Percentiles rank a stretch among this genome's conserved stretches.
These are phyloP conservation scores for Artemisia argyi DNA, from an alignment of 129 eudicot species.

Conservation along the genomic window DNA sequence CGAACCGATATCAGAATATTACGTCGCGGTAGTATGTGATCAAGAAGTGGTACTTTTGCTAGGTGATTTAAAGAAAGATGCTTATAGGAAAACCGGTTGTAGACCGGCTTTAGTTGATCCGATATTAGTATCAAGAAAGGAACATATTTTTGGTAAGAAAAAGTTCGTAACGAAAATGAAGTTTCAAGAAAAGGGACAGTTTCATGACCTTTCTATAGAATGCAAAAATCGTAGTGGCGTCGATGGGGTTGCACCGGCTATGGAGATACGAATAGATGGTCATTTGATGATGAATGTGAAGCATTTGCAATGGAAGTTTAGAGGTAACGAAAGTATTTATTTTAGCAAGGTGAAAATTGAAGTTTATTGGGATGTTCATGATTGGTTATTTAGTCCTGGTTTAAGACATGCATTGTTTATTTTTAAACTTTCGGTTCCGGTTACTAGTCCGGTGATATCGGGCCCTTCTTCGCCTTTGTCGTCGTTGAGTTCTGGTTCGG, in stretches of 20 bases:
- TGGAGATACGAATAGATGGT: conserved; percentile 94
- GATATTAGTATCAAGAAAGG: conserved; percentile 67
- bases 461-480: conserved; percentile 42
- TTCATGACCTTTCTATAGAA: conserved; percentile 81
- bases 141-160: conserved; percentile 87
- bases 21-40: conserved; percentile 79
- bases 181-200: conserved; percentile 74
- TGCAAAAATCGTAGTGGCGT: conserved; percentile 43
- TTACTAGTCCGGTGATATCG: conserved; percentile 35
- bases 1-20: conserved; percentile 85
- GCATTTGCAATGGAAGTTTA: conserved; percentile 89
- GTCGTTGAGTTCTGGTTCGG: conserved; percentile 54
- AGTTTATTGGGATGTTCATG: conserved; percentile 92
- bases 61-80: conserved; percentile 82
- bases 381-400: conserved; percentile 91
- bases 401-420: conserved; percentile 84
- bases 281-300: conserved; percentile 64
- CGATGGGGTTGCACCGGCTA: conserved; percentile 59
- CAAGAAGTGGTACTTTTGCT: conserved; percentile 78
- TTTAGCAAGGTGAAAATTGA: conserved; percentile 59
- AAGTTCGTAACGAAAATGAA: conserved; percentile 65
- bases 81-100: conserved; percentile 81
- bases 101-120: conserved; percentile 86
- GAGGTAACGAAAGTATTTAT: conserved; percentile 74
- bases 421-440: conserved; percentile 57